Conservation (phyloP, 495 filamentous ascomycete species). For the Penicillium canariense region DNA sequence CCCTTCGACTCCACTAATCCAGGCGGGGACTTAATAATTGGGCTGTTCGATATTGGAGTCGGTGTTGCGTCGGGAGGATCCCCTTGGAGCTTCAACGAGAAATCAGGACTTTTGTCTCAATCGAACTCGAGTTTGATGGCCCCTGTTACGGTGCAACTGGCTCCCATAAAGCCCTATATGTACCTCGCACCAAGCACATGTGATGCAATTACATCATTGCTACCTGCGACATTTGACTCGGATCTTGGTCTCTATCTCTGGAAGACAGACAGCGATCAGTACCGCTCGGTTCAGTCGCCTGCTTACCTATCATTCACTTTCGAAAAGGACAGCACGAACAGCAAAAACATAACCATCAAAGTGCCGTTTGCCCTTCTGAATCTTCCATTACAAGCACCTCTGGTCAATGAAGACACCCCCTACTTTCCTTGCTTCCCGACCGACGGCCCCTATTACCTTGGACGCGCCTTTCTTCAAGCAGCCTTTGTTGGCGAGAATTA, state of each 20-base stretch:
- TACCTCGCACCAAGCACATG: constrained; percentile 48
- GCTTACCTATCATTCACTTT: constrained; percentile 51
- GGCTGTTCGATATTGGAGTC: constrained; percentile 37
- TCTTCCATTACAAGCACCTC: constrained; percentile 45
- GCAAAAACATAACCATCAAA: constrained; percentile 45
- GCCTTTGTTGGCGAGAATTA: constrained; percentile 44
- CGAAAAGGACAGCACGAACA: constrained; percentile 18
- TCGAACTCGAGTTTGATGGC: neutral
- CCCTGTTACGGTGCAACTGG: constrained; percentile 25
- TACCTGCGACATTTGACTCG: constrained; percentile 45
- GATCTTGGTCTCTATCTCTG: constrained; percentile 47
- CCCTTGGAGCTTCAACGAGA: constrained; percentile 35
- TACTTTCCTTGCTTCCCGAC: constrained; percentile 52
- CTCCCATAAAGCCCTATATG: constrained; percentile 45
- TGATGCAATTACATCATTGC: constrained; percentile 39
- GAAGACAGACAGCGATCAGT: constrained; percentile 42
- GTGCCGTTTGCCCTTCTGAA: constrained; percentile 54
- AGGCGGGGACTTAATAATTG: constrained; percentile 27
- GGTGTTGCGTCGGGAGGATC: constrained; percentile 38
- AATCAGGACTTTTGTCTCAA: constrained; percentile 33
- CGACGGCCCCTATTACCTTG: constrained; percentile 35
- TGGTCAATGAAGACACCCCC: constrained; percentile 35
- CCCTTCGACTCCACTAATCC: too few relatives aligned
- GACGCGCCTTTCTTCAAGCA: constrained; percentile 55
- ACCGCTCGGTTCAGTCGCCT: constrained; percentile 42